Percentiles rank a stretch among this genome's conserved stretches.
Evolutionary conservation across 257 asterid genomes (phyloP).

Genomic region (Leonotis leonurus): DNA sequence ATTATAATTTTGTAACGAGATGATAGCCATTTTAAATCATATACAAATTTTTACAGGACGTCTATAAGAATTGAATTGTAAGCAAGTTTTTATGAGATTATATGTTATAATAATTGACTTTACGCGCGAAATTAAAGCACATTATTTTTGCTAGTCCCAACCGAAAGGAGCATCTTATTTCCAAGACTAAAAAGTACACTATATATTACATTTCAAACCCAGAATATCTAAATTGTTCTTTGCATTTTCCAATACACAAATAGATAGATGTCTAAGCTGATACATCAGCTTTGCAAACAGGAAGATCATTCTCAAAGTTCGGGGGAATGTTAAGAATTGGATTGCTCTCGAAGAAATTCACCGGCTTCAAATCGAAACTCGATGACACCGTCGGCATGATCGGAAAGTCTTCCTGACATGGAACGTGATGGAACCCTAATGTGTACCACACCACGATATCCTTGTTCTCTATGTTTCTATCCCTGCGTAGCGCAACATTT

Average conservation of each 20-base stretch:
- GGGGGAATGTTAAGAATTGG: slow-evolving; percentile 58
- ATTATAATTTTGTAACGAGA: too few relatives aligned
- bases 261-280: slow-evolving; percentile 7
- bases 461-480: slow-evolving; percentile 49
- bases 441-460: slow-evolving; percentile 79
- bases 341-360: slow-evolving; percentile 71
- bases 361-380: slow-evolving; percentile 75
- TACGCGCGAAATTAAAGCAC: too few relatives aligned
- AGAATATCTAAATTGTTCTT: background rate
- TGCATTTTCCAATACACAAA: background rate
- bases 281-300: slow-evolving; percentile 42
- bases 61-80: too few relatives aligned
- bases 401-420: slow-evolving; percentile 80
- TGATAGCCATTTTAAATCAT: too few relatives aligned
- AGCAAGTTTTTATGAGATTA: too few relatives aligned
- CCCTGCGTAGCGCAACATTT: slow-evolving; percentile 31
- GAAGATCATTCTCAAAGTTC: slow-evolving; percentile 38
- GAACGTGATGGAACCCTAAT: slow-evolving; percentile 78
- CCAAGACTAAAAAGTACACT: background rate
- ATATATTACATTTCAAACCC: background rate
- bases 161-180: background rate
- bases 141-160: too few relatives aligned
- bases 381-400: slow-evolving; percentile 81
- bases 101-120: too few relatives aligned
- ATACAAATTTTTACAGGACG: too few relatives aligned